Evolutionary conservation across 768 basidiomycete genomes (phyloP).

Genomic region (Hypholoma fasciculare): DNA sequence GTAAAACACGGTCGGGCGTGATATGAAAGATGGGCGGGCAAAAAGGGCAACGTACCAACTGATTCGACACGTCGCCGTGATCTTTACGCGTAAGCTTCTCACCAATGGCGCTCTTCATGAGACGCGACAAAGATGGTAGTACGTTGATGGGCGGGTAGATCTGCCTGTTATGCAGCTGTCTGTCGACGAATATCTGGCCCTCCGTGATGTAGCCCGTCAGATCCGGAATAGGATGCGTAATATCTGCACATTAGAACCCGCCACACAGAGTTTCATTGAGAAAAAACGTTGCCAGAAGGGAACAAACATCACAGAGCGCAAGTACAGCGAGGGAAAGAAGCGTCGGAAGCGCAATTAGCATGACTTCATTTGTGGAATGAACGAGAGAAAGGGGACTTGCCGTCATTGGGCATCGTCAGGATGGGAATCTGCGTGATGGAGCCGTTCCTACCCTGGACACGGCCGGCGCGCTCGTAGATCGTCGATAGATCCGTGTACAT

Average conservation of each 20-base stretch:
- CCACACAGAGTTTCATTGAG: not conserved
- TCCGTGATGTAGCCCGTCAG: constrained; percentile 99
- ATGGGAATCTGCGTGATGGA: constrained; percentile 99
- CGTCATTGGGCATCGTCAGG: constrained; percentile 99
- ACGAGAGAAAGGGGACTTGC: constrained; percentile 42
- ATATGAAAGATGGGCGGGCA: not conserved
- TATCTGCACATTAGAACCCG: constrained; percentile 55
- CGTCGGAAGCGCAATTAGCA: not conserved
- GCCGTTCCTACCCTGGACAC: constrained; percentile 95
- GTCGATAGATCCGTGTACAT: constrained; percentile 99
- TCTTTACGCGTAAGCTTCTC: constrained; percentile 97
- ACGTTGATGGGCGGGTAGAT: constrained; percentile 99
- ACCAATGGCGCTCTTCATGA: constrained; percentile 99
- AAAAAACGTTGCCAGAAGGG: constrained; percentile 11
- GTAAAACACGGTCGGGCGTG: not conserved
- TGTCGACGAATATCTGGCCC: constrained; percentile 98
- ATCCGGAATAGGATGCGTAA: constrained; percentile 99
- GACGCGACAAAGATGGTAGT: constrained; percentile 93
- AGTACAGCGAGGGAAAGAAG: constrained; percentile 11
- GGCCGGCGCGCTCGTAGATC: constrained; percentile 98
- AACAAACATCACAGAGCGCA: constrained; percentile 7
- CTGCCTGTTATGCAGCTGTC: constrained; percentile 93
- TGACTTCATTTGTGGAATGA: constrained; percentile 12
- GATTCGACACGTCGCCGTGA: constrained; percentile 99
- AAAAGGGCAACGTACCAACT: constrained; percentile 62